Base-by-base conservation (phyloP, 2,329 filamentous ascomycete genomes). In the Pleurostoma richardsiae region DNA sequence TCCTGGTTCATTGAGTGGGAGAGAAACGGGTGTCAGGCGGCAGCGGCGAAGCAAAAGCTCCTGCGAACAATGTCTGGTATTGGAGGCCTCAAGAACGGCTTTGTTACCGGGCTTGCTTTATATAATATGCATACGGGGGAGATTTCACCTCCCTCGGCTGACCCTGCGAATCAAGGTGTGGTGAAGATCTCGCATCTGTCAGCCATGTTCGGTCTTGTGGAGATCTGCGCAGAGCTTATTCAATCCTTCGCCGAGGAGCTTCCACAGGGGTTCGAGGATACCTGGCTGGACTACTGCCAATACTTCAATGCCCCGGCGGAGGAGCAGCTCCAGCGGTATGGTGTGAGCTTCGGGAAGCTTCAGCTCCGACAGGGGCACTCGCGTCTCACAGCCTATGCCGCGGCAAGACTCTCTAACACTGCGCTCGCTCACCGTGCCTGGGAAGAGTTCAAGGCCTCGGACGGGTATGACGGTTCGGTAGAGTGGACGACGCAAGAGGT, bases 1-100 rank as follows among this genome's bases (percentile, higher is more conserved):
- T 72, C 71, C 1, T 83, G 79, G 75, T 66, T 83, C 0, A 69
- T 82, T 2, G 80, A 80, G 48, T 83, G 76, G 74, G 80, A 83
- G 55, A 70, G 79, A 0, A 73, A 73, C 2, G 76, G 77, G 0
- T 62, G 73, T 0, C 65, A 73, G 3, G 79, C 74, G 73, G 61
- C 78, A 45, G 73, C 79, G 53, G 71, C 77, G 1, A 67, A 65
- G 29, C 54, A 60, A 2, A 82, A 79, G 56, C 67, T 84, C 1
- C 66, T 65, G 6, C 64, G 66, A 29, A 74, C 73, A 0, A 65
- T 76, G 8, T 59, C 62, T 4, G 77, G 79, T 3, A 82, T 81
- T 43, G 74, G 71, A 0, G 64, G 66, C 8, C 66, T 84, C 4
- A 79, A 69, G 49, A 76, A 81, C 50, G 80, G 80, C 1, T 82